Evolutionary conservation across 192 early-diverging fungal species (phyloP).

Genomic region (Thoreauomyces humboldtii): DNA sequence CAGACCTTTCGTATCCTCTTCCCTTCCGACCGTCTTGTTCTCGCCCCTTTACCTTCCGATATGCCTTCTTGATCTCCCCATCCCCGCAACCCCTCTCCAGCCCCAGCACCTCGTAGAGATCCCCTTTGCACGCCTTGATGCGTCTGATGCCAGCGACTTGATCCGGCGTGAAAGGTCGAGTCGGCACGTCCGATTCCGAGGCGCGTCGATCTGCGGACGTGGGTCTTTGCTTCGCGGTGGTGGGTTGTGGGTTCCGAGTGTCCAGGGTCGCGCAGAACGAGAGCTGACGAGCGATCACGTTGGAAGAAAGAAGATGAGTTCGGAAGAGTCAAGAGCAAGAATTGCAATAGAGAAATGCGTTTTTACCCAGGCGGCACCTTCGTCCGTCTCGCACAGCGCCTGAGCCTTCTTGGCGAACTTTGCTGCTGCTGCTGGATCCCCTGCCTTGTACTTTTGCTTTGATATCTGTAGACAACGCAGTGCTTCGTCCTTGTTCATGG

Average conservation of each 20-base stretch:
- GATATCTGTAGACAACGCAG: conserved; percentile 73
- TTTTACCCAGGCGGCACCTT: conserved; percentile 54
- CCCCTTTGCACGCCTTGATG: conserved; percentile 70
- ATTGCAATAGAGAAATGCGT: not conserved
- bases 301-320: too few relatives aligned
- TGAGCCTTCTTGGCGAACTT: conserved; percentile 83
- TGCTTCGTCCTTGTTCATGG: conserved; percentile 86
- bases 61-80: conserved; percentile 87
- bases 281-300: too few relatives aligned
- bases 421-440: conserved; percentile 68
- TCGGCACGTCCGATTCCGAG: conserved; percentile 25
- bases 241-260: too few relatives aligned
- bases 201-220: too few relatives aligned
- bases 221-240: too few relatives aligned
- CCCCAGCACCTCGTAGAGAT: conserved; percentile 83
- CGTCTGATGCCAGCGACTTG: conserved; percentile 75
- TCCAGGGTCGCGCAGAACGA: too few relatives aligned
- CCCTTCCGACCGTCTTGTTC: too few relatives aligned
- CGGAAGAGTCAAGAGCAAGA: too few relatives aligned
- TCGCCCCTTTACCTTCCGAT: conserved; percentile 95
- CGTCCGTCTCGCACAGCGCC: conserved; percentile 70
- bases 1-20: too few relatives aligned
- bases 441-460: conserved; percentile 60
- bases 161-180: conserved; percentile 70
- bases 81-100: conserved; percentile 75